Evolutionary conservation across 345 rosid genomes (phyloP).

Genomic region (Salix purpurea): DNA sequence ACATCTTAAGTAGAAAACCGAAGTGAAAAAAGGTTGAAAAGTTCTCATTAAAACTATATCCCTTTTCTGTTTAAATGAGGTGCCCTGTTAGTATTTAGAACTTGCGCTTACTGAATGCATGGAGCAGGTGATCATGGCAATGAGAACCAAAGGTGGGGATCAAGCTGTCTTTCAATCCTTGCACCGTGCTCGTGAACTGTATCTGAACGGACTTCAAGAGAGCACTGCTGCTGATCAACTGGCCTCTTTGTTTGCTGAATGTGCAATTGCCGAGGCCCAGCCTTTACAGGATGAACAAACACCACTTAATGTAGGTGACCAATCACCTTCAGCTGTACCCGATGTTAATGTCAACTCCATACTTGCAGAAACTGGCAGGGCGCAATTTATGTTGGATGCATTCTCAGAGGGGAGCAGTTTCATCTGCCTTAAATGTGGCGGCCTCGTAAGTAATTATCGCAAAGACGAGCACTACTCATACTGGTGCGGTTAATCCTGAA

Average conservation of each 20-base stretch:
- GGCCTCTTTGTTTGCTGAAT: slow-evolving; percentile 80
- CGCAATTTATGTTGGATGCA: slow-evolving; percentile 78
- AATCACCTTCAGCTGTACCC: slow-evolving; percentile 18
- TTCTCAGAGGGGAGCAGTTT: slow-evolving; percentile 94
- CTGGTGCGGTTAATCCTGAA: slow-evolving; percentile 67
- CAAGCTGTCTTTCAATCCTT: slow-evolving; percentile 61
- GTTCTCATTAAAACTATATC: background rate
- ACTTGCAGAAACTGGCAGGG: slow-evolving; percentile 73
- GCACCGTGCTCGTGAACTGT: slow-evolving; percentile 69
- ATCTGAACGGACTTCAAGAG: slow-evolving; percentile 48
- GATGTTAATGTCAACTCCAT: slow-evolving; percentile 61
- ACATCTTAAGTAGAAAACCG: background rate
- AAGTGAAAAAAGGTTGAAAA: background rate
- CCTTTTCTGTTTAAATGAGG: background rate
- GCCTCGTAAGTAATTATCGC: slow-evolving; percentile 80
- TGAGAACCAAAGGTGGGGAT: slow-evolving; percentile 70
- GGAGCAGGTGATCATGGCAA: slow-evolving; percentile 77
- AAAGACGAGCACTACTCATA: slow-evolving; percentile 83
- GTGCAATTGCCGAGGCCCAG: slow-evolving; percentile 79
- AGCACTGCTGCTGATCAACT: slow-evolving; percentile 62
- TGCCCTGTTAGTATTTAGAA: background rate
- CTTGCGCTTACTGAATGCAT: slow-evolving; percentile 2
- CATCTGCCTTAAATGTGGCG: slow-evolving; percentile 84
- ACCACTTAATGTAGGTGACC: slow-evolving; percentile 10
- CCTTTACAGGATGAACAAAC: slow-evolving; percentile 39